Base-by-base conservation (phyloP, 345 rosid species). In the Hibiscus syriacus region DNA sequence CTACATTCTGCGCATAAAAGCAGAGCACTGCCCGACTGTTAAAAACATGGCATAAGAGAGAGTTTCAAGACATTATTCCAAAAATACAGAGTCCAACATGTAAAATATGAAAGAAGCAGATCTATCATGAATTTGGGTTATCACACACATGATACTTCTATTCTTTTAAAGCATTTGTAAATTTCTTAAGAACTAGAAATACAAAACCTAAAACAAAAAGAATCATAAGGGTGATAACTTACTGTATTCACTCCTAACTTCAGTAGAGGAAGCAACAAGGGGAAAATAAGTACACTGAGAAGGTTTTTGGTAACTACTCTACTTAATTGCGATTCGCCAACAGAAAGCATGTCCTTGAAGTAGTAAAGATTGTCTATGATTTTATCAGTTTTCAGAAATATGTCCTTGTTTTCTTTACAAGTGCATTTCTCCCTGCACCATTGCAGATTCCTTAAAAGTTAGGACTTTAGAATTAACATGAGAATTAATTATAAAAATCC, bases 341-440 rank as follows among this genome's bases (percentile, higher is more conserved):
- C 76, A 53, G 56, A 53, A 53, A 53, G 56, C 56, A 53, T 23
- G 29, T 53, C 56, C 56, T 53, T 53, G 56, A 82, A 78, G 79
- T 85, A 85, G 84, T 83, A 87, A 25, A 87, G 75, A 67, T 87
- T 88, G 66, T 87, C 93, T 49, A 73, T 78, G 56, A 85, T 71
- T 76, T 84, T n/a, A n/a, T 87, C 90, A 64, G 84, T 69, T 70
- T 81, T 80, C 66, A 76, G 49, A 67, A 76, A 77, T 45, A 87
- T 63, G 38, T 70, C 73, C 59, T 68, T 73, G 66, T 65, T 76
- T 72, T 69, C 79, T 64, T 70, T 73, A 55, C 32, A 25, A 72
- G 62, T 60, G 65, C 46, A 36, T 25, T 45, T 73, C 66, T 77
- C 82, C 68, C 90, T 85, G 85, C 82, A 73, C 43, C 72, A 74